Evolutionary conservation across 108 stramenopile species (phyloP).

Genomic region (Cyclotella baltica): DNA sequence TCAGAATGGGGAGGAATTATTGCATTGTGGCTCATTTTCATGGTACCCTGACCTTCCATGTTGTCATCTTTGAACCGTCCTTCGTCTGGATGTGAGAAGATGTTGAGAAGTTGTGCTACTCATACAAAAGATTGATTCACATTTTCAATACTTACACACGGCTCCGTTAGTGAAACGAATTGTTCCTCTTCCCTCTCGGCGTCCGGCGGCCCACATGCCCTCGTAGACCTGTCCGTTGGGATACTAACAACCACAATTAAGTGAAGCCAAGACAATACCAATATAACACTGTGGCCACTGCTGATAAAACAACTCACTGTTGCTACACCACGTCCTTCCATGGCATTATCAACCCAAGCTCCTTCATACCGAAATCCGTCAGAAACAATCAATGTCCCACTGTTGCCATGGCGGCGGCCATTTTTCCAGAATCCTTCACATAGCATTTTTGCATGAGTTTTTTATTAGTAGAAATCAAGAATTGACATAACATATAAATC

Average conservation of each 20-base stretch:
- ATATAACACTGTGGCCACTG: too few species aligned
- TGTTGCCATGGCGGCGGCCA: conserved; percentile 79
- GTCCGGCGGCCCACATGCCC: conserved; percentile 79
- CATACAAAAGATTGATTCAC: neutral
- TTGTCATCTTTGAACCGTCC: conserved; percentile 91
- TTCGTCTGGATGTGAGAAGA: conserved; percentile 56
- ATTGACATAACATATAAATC: too few species aligned
- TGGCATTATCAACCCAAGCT: conserved; percentile 85
- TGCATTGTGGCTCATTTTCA: conserved; percentile 78
- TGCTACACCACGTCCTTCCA: conserved; percentile 90
- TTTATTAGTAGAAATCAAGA: too few species aligned
- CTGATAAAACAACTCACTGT: conserved; percentile 15
- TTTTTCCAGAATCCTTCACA: conserved; percentile 89
- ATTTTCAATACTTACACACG: conserved; percentile 48
- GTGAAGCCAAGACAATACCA: conserved; percentile 15
- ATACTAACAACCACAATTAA: conserved; percentile 45
- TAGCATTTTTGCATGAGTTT: too few species aligned
- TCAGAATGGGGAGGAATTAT: conserved; percentile 56
- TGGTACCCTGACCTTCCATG: conserved; percentile 92
- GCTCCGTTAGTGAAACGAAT: conserved; percentile 86
- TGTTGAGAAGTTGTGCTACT: neutral
- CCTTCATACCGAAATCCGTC: conserved; percentile 93
- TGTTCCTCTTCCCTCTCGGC: conserved; percentile 90
- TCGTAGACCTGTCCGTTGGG: conserved; percentile 90
- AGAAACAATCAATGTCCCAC: conserved; percentile 71